phyloP scores from a whole-genome alignment of 164 flowering plant species.

The Annona cherimola region DNA sequence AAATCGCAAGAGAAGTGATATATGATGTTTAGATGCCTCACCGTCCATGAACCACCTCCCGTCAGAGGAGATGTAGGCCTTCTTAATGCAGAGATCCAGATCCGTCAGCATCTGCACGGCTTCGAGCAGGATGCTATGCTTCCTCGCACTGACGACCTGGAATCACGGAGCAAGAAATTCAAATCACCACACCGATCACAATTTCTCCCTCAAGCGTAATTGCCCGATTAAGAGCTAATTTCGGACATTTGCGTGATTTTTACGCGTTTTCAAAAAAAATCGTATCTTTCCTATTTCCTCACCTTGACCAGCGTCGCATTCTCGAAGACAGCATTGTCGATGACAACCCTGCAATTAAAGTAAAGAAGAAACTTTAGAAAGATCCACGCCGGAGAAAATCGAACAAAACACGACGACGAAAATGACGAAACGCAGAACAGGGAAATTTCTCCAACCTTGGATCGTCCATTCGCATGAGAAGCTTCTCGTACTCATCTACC shows the following conservation, averaged over 20 bases:
- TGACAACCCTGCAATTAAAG: constrained; percentile 59
- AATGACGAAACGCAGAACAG: not conserved
- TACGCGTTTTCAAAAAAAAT: constrained; percentile 7
- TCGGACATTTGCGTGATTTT: not conserved
- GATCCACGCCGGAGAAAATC: not conserved
- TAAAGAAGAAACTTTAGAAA: not conserved
- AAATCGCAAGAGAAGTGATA: not conserved
- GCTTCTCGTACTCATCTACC: constrained; percentile 79
- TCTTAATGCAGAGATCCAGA: constrained; percentile 63
- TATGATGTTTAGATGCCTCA: constrained; percentile 23
- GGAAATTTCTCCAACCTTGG: constrained; percentile 54
- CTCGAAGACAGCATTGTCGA: constrained; percentile 81
- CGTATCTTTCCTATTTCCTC: constrained; percentile 10
- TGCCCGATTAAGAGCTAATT: not conserved
- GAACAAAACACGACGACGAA: not conserved
- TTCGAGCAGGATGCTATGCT: constrained; percentile 75
- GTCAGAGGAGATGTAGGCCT: constrained; percentile 89
- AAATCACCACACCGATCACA: not conserved
- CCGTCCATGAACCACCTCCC: constrained; percentile 99
- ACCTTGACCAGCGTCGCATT: constrained; percentile 85
- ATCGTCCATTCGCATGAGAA: constrained; percentile 70
- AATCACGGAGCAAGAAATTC: not conserved
- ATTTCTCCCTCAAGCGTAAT: not conserved
- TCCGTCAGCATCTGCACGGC: constrained; percentile 89
- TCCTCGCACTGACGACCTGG: constrained; percentile 84